A percentile compares a stretch with the other conserved stretches of the same genome.
Evolutionary conservation across 306 rosid species (phyloP).

Genomic region (Fagus crenata): DNA sequence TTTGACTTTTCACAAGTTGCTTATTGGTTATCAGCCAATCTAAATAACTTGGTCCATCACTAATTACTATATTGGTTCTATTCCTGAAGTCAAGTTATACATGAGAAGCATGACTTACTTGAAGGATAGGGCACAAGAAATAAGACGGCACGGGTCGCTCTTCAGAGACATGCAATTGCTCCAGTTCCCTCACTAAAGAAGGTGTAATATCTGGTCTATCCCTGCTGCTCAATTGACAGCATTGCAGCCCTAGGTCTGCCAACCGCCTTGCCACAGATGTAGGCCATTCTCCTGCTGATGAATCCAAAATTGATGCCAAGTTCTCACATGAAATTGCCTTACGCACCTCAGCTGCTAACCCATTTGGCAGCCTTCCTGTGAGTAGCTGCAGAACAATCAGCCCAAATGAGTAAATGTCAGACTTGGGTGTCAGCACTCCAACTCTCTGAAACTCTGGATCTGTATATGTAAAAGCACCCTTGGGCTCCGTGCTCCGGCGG

Average conservation of each 20-base stretch:
- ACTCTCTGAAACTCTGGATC: conserved; percentile 78
- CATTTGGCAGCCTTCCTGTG: conserved; percentile 64
- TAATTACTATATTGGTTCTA: not conserved
- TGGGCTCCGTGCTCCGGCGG: conserved; percentile 53
- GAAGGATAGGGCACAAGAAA: conserved; percentile 83
- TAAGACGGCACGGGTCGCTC: conserved; percentile 75
- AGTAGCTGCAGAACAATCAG: conserved; percentile 78
- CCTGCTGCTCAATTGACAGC: conserved; percentile 63
- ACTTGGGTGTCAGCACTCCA: conserved; percentile 71
- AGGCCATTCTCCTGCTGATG: conserved; percentile 85
- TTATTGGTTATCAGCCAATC: conserved; percentile 7
- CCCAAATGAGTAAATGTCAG: conserved; percentile 82
- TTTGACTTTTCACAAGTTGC: not conserved
- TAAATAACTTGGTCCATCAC: not conserved
- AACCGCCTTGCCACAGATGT: conserved; percentile 46
- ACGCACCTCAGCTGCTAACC: conserved; percentile 57
- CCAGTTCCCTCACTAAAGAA: conserved; percentile 68
- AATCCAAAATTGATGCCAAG: conserved; percentile 59
- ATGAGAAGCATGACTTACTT: conserved; percentile 43
- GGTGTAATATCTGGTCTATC: conserved; percentile 79
- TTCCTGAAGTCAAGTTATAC: not conserved
- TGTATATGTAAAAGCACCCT: conserved; percentile 60
- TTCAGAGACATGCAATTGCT: conserved; percentile 64
- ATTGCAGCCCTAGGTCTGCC: conserved; percentile 73
- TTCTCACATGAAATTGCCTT: conserved; percentile 57